These are phyloP conservation scores for Stellera chamaejasme DNA, from an alignment of 345 rosid genomes.

Conservation along the genomic window DNA sequence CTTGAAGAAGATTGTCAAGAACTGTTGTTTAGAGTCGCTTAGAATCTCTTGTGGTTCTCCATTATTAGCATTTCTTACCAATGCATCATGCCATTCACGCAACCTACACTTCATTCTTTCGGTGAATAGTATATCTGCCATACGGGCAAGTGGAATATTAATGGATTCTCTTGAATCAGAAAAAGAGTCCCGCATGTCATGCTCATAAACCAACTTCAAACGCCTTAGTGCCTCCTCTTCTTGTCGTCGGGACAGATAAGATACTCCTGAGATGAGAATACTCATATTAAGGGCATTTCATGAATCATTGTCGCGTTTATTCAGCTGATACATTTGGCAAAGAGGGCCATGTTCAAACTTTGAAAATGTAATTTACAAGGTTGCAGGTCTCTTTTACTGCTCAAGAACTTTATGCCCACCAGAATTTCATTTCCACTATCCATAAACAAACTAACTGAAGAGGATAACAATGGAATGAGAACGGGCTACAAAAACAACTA, in stretches of 20 bases:
- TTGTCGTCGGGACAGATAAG: slow-evolving; percentile 87
- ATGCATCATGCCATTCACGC: slow-evolving; percentile 52
- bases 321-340: not conserved
- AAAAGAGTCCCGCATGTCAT: slow-evolving; percentile 18
- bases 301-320: not conserved
- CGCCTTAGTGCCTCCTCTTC: slow-evolving; percentile 46
- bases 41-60: slow-evolving; percentile 16
- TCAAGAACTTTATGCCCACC: too few relatives aligned
- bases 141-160: slow-evolving; percentile 34
- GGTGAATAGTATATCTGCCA: slow-evolving; percentile 59
- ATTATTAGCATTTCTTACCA: slow-evolving; percentile 27
- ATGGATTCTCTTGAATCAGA: slow-evolving; percentile 18
- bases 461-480: not conserved
- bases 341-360: not conserved
- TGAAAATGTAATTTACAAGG: not conserved
- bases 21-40: slow-evolving; percentile 26
- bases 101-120: slow-evolving; percentile 72
- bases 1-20: slow-evolving; percentile 53
- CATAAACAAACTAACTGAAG: not conserved
- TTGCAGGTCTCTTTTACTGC: too few relatives aligned
- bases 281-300: slow-evolving; percentile 12
- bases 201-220: slow-evolving; percentile 20
- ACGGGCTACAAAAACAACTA: not conserved
- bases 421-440: not conserved
- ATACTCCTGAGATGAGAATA: slow-evolving; percentile 70